Percentiles rank a stretch among this genome's conserved stretches.
Evolutionary conservation across 495 filamentous ascomycete genomes (phyloP).

Genomic region (Xylaria scruposa): DNA sequence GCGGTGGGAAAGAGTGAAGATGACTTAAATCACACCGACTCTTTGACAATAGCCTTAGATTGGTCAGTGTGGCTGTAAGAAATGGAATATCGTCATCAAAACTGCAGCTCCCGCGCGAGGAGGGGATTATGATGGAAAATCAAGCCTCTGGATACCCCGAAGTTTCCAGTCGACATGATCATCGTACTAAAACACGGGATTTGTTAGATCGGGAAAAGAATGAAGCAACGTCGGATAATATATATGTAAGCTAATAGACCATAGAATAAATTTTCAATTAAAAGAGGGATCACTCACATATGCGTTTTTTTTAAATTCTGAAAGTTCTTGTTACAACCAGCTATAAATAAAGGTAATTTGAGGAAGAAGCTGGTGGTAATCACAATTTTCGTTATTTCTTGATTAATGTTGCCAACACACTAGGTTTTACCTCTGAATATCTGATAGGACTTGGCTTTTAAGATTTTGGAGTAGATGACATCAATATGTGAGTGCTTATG

Average conservation of each 20-base stretch:
- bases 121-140: too few relatives aligned
- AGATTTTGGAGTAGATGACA: too few relatives aligned
- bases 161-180: not conserved
- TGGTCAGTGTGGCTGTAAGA: too few relatives aligned
- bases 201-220: not conserved
- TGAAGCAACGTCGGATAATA: not conserved
- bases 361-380: not conserved
- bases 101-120: too few relatives aligned
- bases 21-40: not conserved
- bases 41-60: too few relatives aligned
- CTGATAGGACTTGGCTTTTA: too few relatives aligned
- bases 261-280: not conserved
- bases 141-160: not conserved
- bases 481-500: too few relatives aligned
- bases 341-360: too few relatives aligned
- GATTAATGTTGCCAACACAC: not conserved
- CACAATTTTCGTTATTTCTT: not conserved
- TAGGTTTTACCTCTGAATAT: too few relatives aligned
- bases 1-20: constrained; percentile 6
- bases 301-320: too few relatives aligned
- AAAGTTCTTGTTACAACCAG: too few relatives aligned
- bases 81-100: too few relatives aligned
- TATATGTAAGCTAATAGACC: not conserved
- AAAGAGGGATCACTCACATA: not conserved
- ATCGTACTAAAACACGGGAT: not conserved